Evolutionary conservation across 2,329 filamentous ascomycete genomes (phyloP), one percentile per base, ranked within the genome.

Genomic region (Aspergillus novofumigatus): DNA sequence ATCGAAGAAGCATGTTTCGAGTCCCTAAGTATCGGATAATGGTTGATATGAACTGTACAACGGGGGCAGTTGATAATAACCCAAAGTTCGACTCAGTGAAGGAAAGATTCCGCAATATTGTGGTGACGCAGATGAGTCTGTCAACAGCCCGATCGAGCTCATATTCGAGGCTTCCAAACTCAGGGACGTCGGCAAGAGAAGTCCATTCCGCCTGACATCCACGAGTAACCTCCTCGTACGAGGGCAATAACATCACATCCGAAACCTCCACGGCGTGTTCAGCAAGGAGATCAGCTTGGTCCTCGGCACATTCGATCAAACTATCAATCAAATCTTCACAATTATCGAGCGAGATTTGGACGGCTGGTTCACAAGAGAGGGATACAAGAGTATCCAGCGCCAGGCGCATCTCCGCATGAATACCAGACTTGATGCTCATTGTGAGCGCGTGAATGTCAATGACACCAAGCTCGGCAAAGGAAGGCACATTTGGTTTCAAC

Each of bases 371-470:
- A 42, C 83, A 83, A 2, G 89, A 91, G 11, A 94, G 81, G 21
- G 84, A 85, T 9, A 86, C 86, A 38, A 99, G 79, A 0, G 89
- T 91, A 72, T 97, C 94, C 48, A 99, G 79, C 2, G 93, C 93
- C 60, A 96, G 77, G 9, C 93, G 86, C n/a, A 96, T 88, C 75
- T 99, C 94, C 4, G 86, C 87, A 65, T 92, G 88, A 47, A 97
- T 89, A 0, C 93, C 93, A 54, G 90, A 95, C 69, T 96, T 92
- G 41, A 99, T 78, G 67, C 91, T 92, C 79, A 92, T 89, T 0
- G 88, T 96, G 44, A 99, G 81, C 21, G 93, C 92, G 63, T 92
- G 88, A 28, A 97, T 88, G 68, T 99, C 93, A 61, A 97, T 90
- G 21, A 91, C 83, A 8, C 93, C 94, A 53, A 97, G 81, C 65